Evolutionary conservation across 441 rosid species (phyloP), one percentile per base, ranked within the genome.

Genomic region (Manihot esculenta): DNA sequence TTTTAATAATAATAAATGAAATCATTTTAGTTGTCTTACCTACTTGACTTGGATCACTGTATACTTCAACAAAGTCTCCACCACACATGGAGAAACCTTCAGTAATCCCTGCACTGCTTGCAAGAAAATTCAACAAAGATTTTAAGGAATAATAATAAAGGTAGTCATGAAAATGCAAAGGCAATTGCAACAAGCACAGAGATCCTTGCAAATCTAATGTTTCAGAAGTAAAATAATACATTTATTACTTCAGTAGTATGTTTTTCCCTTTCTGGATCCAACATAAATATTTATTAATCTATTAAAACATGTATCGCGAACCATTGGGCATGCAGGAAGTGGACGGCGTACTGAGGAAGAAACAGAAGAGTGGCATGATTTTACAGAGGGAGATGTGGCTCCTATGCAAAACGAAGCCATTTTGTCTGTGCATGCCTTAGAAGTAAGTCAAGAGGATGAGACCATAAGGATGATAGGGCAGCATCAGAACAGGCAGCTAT

Each of bases 51-150:
- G 96, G 69, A 70, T 95, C 98, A 62, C 75, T 80, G 78, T 95
- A 95, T 30, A 95, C 99, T 81, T 95, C 99, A 81, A 95, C 87
- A 83, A 95, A 93, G 83, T 95, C 99, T 49, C 98, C 99, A 66
- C 98, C 99, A 64, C 98, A 95, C 97, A 95, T 95, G 44, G 99
- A 93, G 82, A 95, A 95, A 60, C 98, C 99, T 81, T 93, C 90
- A 26, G 99, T 91, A 74, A 95, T 95, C 79, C 98, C 99, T 71
- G 93, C 97, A 88, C 99, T 95, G 92, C 83, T 74, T 66, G 64
- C 51, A 69, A 71, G 64, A 54, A 62, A 73, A 75, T 50, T 51
- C 67, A 58, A 71, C 15, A 45, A 56, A 23, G 10, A 74, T 72
- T 35, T 70, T 18, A 62, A 55, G 72, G 72, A 49, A 18, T 18